phyloP scores from a whole-genome alignment of 371 early-diverging fungal genomes.

The Funneliformis caledonium region DNA sequence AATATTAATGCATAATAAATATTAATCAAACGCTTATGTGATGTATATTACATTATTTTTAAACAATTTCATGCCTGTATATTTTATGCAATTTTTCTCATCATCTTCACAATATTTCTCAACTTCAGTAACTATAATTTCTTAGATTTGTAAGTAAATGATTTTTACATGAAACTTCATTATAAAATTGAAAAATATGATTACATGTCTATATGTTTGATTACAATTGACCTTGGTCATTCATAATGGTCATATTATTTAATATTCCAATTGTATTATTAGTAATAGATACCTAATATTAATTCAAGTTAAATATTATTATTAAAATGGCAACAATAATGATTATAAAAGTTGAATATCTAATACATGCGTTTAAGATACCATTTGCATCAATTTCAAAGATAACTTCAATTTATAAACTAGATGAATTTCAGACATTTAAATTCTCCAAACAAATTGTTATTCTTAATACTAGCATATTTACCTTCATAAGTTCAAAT shows the following conservation, averaged over 20 bases:
- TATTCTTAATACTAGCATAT: conserved; percentile 91
- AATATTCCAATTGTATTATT: conserved; percentile 95
- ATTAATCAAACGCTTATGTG: no score
- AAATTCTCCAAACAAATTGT: conserved; percentile 96
- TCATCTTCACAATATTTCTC: no score
- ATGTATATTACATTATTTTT: no score
- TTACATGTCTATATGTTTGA: conserved; percentile 93
- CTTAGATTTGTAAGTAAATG: no score
- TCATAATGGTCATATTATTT: conserved; percentile 93
- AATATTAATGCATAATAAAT: no score
- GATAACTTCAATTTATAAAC: conserved; percentile 98
- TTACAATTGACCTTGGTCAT: conserved; percentile 94
- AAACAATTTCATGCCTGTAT: no score
- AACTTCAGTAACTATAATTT: no score
- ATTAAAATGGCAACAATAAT: conserved; percentile 73
- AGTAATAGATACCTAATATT: conserved; percentile 68
- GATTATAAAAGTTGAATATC: not conserved
- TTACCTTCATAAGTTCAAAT: conserved; percentile 98
- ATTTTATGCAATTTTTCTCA: no score
- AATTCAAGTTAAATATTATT: not conserved
- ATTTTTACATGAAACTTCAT: not conserved
- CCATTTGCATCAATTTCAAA: conserved; percentile 98
- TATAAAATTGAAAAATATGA: not conserved
- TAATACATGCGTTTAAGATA: conserved; percentile 85
- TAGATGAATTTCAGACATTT: conserved; percentile 78